Conservation (phyloP, 352 stramenopile genomes). For the Pelagophyceae sp. region DNA sequence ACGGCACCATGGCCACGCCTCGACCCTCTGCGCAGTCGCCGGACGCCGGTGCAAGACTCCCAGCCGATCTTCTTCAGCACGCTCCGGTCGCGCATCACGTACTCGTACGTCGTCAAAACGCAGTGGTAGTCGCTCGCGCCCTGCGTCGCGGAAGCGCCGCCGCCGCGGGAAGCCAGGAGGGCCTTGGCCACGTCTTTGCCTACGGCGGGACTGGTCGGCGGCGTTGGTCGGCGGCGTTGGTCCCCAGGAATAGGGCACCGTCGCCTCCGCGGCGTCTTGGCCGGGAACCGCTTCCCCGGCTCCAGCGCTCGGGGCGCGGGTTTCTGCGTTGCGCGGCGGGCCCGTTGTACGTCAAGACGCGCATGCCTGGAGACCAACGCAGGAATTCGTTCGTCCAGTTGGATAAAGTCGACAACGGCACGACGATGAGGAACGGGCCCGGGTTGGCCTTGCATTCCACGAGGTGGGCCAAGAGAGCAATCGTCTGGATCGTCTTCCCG, state of each 20-base stretch:
- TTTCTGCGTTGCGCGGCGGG: too few species aligned
- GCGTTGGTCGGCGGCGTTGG: too few species aligned
- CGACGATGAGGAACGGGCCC: slow-evolving; percentile 94
- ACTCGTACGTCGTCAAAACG: slow-evolving; percentile 96
- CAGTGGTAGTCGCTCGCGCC: slow-evolving; percentile 85
- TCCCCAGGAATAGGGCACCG: too few species aligned
- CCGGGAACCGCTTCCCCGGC: too few species aligned
- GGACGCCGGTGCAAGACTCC: slow-evolving; percentile 92
- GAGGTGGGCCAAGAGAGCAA: slow-evolving; percentile 66
- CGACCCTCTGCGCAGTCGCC: too few species aligned
- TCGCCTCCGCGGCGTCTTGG: too few species aligned
- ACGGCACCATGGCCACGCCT: too few species aligned
- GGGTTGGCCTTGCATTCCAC: slow-evolving; percentile 69
- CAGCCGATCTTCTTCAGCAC: slow-evolving; percentile 86
- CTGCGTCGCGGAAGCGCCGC: neutral
- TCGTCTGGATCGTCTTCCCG: slow-evolving; percentile 78
- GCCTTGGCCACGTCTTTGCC: neutral
- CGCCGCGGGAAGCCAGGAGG: neutral
- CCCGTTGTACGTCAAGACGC: slow-evolving; percentile 51
- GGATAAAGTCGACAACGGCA: slow-evolving; percentile 90
- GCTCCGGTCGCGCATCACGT: slow-evolving; percentile 92
- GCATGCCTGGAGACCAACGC: slow-evolving; percentile 68
- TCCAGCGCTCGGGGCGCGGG: too few species aligned
- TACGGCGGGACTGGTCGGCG: too few species aligned
- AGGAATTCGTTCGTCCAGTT: slow-evolving; percentile 98